A percentile compares a stretch with the other conserved stretches of the same genome.
phyloP scores from a whole-genome alignment of 2,329 filamentous ascomycete genomes.

The Pestalotiopsis sp. region DNA sequence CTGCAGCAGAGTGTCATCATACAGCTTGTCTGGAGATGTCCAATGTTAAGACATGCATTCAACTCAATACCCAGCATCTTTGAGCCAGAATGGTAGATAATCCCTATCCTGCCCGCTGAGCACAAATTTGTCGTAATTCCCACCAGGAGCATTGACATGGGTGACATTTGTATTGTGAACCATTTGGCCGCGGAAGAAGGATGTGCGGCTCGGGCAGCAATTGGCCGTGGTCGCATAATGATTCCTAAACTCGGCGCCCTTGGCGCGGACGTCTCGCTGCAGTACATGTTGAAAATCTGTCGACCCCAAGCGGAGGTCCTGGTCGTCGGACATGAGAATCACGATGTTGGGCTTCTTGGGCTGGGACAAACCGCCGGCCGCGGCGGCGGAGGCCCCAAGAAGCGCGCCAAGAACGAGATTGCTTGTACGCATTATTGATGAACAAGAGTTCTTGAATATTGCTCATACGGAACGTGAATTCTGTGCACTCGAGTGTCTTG shows the following conservation, averaged over 20 bases:
- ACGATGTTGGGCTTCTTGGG: constrained; percentile 23
- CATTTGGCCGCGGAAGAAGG: constrained; percentile 25
- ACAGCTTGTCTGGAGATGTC: too few relatives aligned
- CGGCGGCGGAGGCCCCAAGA: background rate
- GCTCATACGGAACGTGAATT: background rate
- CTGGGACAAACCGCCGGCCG: background rate
- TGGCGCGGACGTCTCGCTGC: constrained; percentile 21
- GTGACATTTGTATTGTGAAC: constrained; percentile 32
- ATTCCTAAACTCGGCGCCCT: constrained; percentile 28
- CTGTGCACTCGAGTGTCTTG: background rate
- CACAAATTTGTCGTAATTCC: constrained; percentile 22
- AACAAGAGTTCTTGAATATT: background rate
- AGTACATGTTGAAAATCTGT: constrained; percentile 19
- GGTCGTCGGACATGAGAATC: constrained; percentile 31
- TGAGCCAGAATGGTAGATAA: constrained; percentile 21
- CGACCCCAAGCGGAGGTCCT: constrained; percentile 24
- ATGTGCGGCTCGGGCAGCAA: constrained; percentile 30
- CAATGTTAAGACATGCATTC: constrained; percentile 8
- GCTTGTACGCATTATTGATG: background rate
- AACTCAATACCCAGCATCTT: constrained; percentile 18
- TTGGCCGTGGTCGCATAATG: constrained; percentile 32
- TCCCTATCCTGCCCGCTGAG: constrained; percentile 14
- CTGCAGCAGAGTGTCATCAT: background rate
- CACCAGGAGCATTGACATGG: constrained; percentile 16
- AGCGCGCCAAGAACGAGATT: background rate